Conservation (phyloP, 495 filamentous ascomycete species). For the Penicillium ochrochloron region DNA sequence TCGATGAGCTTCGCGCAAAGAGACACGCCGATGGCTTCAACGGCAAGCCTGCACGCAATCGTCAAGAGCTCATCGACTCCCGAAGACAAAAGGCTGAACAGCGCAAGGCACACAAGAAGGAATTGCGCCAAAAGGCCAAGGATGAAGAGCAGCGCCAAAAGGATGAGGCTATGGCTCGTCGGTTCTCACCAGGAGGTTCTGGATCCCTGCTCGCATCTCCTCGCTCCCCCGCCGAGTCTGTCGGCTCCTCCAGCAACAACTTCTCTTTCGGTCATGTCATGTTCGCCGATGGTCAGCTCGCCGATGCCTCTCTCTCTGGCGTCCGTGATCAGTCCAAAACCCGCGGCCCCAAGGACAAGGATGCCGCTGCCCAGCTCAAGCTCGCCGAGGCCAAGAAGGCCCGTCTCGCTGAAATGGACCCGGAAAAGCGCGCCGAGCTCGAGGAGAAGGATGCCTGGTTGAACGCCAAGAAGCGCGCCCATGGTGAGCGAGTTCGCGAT, state of each 20-base stretch:
- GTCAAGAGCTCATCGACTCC: constrained; percentile 88
- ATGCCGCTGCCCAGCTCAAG: constrained; percentile 75
- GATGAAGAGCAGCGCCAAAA: constrained; percentile 72
- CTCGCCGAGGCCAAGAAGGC: constrained; percentile 72
- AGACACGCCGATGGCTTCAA: constrained; percentile 83
- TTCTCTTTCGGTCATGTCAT: constrained; percentile 86
- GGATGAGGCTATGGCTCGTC: constrained; percentile 67
- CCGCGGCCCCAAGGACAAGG: constrained; percentile 80
- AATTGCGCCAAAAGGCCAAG: constrained; percentile 71
- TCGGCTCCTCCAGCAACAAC: constrained; percentile 57
- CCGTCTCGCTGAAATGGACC: constrained; percentile 71
- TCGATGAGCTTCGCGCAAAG: constrained; percentile 78
- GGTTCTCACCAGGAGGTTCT: constrained; percentile 54
- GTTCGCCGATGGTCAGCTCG: constrained; percentile 80
- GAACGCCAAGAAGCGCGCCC: constrained; percentile 84
- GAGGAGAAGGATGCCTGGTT: constrained; percentile 94
- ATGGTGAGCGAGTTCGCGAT: constrained; percentile 89
- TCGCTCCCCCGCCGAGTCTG: constrained; percentile 49
- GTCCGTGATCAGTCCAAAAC: constrained; percentile 64
- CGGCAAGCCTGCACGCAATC: constrained; percentile 75
- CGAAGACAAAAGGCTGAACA: constrained; percentile 84
- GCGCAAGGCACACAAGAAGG: constrained; percentile 85
- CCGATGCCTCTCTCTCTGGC: constrained; percentile 67
- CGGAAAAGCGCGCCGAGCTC: constrained; percentile 78
- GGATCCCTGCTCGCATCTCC: constrained; percentile 63